phyloP scores from a whole-genome alignment of 257 asterid genomes.

The Petunia secreta region DNA sequence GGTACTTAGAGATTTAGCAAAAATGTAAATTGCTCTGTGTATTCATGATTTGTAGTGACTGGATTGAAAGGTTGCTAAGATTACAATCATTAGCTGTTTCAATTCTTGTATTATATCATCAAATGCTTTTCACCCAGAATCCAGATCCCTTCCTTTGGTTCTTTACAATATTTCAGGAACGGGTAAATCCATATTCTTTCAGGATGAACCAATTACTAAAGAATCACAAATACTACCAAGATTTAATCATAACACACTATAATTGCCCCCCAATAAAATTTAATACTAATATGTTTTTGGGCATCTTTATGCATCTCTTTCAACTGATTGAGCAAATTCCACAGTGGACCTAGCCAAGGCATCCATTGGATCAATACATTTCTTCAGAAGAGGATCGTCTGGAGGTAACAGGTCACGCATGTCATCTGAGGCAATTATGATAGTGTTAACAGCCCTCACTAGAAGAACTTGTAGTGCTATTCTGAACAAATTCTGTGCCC shows the following conservation, averaged over 20 bases:
- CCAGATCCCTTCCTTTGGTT: background rate
- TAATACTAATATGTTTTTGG: background rate
- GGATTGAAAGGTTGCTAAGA: background rate
- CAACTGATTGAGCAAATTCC: constrained; percentile 47
- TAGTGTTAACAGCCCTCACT: constrained; percentile 63
- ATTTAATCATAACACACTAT: background rate
- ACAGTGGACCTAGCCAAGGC: constrained; percentile 62
- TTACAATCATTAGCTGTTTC: too few species aligned
- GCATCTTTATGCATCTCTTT: constrained; percentile 27
- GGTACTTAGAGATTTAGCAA: background rate
- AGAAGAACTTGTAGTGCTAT: constrained; percentile 67
- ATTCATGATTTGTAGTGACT: constrained; percentile 16
- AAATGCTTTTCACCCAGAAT: background rate
- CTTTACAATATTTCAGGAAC: constrained; percentile 17
- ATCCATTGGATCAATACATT: constrained; percentile 70
- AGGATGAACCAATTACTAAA: background rate
- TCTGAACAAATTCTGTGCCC: constrained; percentile 72
- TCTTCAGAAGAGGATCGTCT: constrained; percentile 67
- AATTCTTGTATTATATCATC: too few species aligned
- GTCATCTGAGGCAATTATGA: constrained; percentile 76
- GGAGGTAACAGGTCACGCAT: constrained; percentile 60
- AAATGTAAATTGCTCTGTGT: background rate
- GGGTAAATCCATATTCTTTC: background rate
- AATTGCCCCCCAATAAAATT: background rate
- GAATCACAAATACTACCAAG: background rate